Evolutionary conservation across 371 early-diverging fungal species (phyloP), one percentile per base, ranked within the genome.

Genomic region (Ordospora colligata): DNA sequence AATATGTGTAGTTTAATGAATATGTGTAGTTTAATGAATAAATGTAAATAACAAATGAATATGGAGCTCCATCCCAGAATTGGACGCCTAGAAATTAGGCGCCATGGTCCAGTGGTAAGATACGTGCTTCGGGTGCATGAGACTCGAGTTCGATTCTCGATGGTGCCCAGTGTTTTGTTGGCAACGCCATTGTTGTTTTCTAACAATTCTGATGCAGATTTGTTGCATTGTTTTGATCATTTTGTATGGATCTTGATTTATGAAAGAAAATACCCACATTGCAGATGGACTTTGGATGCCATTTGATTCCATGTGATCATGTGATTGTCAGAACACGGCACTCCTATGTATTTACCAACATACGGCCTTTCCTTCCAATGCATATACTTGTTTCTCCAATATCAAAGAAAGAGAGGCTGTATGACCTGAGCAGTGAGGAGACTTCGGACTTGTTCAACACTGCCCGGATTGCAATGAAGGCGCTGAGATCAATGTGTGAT

Each of bases 101-200:
- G 78, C 22, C 63, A 73, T 78, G 25, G 78, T 78, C 73, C 78
- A 78, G 74, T 78, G 78, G 78, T 74, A 78, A 53, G 73, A 78
- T 74, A 58, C 74, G 44, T 73, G 78, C 71, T 74, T 78, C 74
- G 73, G 74, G 74, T 67, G 74, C 74, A 73, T 11, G 78, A 37
- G 78, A 78, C 78, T 49, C 75, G 78, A 69, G 78, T 78, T 78
- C 78, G 78, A 78, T 78, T 63, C 78, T 69, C 74, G 75, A 49
- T 73, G 50, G 25, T 66, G 78, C 70, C 69, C 65, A 17, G 27
- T 17, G 68, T 45, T 64, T 69, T 75, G 42, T 21, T 2, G n/a
- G n/a, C n/a, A n/a, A 52, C 12, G 2, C 17, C 14, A 22, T 51
- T 2, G 23, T 67, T 21, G 23, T 51, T 51, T 51, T 11, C 21